Conservation (phyloP, 352 stramenopile species). For the Pythium chondricola region DNA sequence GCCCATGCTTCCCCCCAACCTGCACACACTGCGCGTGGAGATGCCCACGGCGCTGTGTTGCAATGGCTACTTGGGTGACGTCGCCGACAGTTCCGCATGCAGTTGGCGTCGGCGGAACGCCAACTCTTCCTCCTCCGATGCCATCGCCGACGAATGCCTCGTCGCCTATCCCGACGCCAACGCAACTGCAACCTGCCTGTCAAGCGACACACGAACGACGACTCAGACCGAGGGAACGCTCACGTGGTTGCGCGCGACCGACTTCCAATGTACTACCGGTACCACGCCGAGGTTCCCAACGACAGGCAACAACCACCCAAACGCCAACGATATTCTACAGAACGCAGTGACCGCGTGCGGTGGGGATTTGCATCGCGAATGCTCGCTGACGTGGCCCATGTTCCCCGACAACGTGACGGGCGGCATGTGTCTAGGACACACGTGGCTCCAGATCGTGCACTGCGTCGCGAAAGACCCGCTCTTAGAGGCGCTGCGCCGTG, state of each 20-base stretch:
- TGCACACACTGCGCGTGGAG: constrained; percentile 1
- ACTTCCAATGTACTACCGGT: constrained; percentile 9
- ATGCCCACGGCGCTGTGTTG: constrained; percentile 14
- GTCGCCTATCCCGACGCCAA: background rate
- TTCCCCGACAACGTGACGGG: background rate
- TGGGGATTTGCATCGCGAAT: constrained; percentile 10
- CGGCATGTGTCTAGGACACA: constrained; percentile 11
- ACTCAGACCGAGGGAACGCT: constrained; percentile 3
- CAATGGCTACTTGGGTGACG: constrained; percentile 13
- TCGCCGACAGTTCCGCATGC: background rate
- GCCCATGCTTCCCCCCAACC: constrained; percentile 1
- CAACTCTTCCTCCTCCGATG: background rate
- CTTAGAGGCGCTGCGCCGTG: constrained; percentile 3
- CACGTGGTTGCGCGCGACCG: constrained; percentile 1
- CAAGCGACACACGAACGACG: constrained; percentile 4
- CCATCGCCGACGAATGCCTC: background rate
- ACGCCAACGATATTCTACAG: constrained; percentile 4
- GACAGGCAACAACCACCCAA: too few relatives aligned
- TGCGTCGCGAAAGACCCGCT: constrained; percentile 9
- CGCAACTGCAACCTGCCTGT: background rate
- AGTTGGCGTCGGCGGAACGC: background rate
- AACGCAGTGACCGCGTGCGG: constrained; percentile 5
- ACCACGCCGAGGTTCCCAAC: too few relatives aligned
- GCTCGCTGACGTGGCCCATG: constrained; percentile 8
- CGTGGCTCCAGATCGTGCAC: constrained; percentile 9